Base-by-base conservation (phyloP, 1,284 basidiomycete species). In the Ceratobasidium theobromae region DNA sequence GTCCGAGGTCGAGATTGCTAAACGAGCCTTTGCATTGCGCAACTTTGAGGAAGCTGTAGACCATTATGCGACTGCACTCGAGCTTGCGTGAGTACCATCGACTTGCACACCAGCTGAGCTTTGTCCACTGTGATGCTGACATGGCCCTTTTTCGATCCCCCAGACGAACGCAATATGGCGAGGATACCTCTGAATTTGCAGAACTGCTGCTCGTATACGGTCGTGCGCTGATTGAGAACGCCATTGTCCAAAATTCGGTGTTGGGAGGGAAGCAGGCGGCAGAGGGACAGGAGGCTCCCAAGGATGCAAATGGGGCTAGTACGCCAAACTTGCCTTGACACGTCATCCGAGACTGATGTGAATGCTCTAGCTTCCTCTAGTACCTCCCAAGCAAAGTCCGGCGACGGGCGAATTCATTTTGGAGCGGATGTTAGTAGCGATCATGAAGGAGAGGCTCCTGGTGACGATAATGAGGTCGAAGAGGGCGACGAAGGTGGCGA, bases 21-120 rank as follows among this genome's bases (percentile, higher is more conserved):
- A 88, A 80, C 88, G 89, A 79, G 92, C 93, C 1, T 91, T 92
- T 76, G 92, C 92, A 32, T 83, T 95, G 71, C 84, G 83, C 75
- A 91, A 92, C 75, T 95, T 88, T 75, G 92, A 95, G 73, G 86
- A 92, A 72, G 89, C 91, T 0, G 87, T 93, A 4, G 88, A 89
- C 51, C 82, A 89, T 74, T 95, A 94, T 77, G 90, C 89, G 32
- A 86, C 84, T 49, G 92, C 91, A 3, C 83, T 96, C 32, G 92
- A 95, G 74, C 76, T 91, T 67, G 81, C 86, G 93, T 94, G 77
- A 68, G 82, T 79, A 35, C 21, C 48, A 53, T 43, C 16, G 48
- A 64, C n/a, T 38, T 8, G 35, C 9, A 16, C 16, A 38, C 35
- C 8, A 38, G 9, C 35, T 16, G 16, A 38, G 35, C n/a, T n/a